Base-by-base conservation (phyloP, 2,329 filamentous ascomycete species). In the Eurotiales sp. region DNA sequence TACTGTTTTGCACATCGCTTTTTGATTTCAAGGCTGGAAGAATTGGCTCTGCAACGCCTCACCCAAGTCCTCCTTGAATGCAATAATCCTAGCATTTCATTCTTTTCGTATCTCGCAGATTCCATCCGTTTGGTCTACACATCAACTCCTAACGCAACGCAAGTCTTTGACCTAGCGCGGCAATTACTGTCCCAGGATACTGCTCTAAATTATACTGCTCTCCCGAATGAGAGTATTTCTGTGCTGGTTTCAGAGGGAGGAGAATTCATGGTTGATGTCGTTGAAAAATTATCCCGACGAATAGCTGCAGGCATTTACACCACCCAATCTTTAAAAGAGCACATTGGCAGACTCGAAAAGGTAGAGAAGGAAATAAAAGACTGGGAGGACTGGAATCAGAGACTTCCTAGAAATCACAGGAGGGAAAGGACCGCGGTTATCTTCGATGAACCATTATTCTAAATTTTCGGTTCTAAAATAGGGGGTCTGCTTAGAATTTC, bases 11-110 rank as follows among this genome's bases (percentile, higher is more conserved):
- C 43, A 15, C 43, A 46, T 34, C 43, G 25, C 2, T 46, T 36
- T 46, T 30, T 46, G 14, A 25, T 36, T 14, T 32, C 29, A 6
- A 14, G 7, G 14, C 43, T 46, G 14, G 43, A 46, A 17, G 12
- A 46, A 30, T 30, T 46, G n/a, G 43, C 43, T 10, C 34, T 46
- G n/a, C 43, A 46, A 10, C 29, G 43, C 25, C 43, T 46, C 22
- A 29, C 25, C 14, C 43, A 46, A 34, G 15, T 46, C 7, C 43
- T 46, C 14, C 29, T 36, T 36, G 15, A 12, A 14, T 19, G 17
- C 7, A 19, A 19, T 19, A 39, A 5, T 15, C 25, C 22, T 1
- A 30, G 34, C 4, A 19, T 27, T 5, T 15, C 32, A 10, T 21
- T 46, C 19, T 46, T 46, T 17, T 22, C 25, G 14, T 22, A 11